A percentile compares a stretch with the other conserved stretches of the same genome.
Conservation (phyloP, 495 filamentous ascomycete genomes). For the Talaromyces adpressus region DNA sequence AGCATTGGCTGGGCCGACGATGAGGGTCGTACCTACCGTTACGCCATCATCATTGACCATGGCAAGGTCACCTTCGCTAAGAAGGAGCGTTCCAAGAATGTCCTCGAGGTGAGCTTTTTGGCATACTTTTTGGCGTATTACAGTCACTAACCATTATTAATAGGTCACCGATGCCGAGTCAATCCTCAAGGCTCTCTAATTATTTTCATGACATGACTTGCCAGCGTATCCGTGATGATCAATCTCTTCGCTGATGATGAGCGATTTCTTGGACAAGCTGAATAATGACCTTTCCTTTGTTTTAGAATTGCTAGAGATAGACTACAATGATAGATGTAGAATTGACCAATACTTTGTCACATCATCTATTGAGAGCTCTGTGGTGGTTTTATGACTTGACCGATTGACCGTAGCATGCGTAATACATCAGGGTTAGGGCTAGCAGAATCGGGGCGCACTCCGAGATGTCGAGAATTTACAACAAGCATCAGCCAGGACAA, state of each 20-base stretch:
- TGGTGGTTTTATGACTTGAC: no score
- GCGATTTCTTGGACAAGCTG: slow-evolving; percentile 3
- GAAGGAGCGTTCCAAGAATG: slow-evolving; percentile 63
- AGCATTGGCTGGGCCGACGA: slow-evolving; percentile 74
- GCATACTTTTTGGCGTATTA: neutral
- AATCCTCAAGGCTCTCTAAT: slow-evolving; percentile 60
- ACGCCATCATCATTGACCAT: slow-evolving; percentile 82
- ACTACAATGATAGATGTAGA: slow-evolving; percentile 9
- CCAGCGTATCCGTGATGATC: neutral
- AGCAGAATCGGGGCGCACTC: no score
- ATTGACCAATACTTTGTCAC: neutral
- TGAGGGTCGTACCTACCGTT: slow-evolving; percentile 68
- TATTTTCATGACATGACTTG: slow-evolving; percentile 11
- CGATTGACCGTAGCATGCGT: no score
- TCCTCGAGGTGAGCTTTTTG: slow-evolving; percentile 43
- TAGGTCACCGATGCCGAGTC: slow-evolving; percentile 64
- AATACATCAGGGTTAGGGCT: neutral
- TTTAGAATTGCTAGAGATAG: neutral
- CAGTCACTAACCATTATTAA: slow-evolving; percentile 17
- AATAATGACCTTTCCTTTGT: slow-evolving; percentile 1
- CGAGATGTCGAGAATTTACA: no score
- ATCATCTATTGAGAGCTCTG: neutral
- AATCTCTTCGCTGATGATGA: slow-evolving; percentile 9
- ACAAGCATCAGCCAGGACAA: no score
- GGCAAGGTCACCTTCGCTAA: slow-evolving; percentile 86